Conservation (phyloP, 495 filamentous ascomycete genomes). For the Pseudevernia furfuracea region DNA sequence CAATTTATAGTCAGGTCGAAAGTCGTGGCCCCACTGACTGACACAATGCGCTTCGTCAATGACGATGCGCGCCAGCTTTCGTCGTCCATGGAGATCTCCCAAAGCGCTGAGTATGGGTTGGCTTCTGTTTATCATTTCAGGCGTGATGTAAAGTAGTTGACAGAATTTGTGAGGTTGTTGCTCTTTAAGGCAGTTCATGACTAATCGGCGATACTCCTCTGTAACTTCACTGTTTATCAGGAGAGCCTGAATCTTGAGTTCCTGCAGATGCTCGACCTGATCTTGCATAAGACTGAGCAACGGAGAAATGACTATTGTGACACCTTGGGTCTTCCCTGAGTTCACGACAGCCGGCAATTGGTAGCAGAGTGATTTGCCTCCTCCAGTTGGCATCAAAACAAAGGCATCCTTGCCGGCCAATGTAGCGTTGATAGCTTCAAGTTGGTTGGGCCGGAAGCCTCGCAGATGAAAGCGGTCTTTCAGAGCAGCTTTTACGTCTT, state of each 20-base stretch:
- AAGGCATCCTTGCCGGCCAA: conserved; percentile 81
- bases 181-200: conserved; percentile 54
- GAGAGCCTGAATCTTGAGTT: conserved; percentile 69
- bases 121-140: conserved; percentile 90
- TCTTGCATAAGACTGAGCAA: conserved; percentile 94
- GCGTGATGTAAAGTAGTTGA: conserved; percentile 87
- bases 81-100: conserved; percentile 51
- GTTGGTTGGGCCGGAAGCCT: conserved; percentile 83
- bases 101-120: conserved; percentile 52
- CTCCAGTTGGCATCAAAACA: conserved; percentile 94
- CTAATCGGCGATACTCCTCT: conserved; percentile 45
- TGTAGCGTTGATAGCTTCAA: conserved; percentile 93
- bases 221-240: conserved; percentile 69
- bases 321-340: conserved; percentile 70
- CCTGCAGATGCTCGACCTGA: conserved; percentile 72
- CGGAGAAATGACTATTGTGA: conserved; percentile 92
- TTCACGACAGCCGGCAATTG: conserved; percentile 84
- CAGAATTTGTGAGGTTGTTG: conserved; percentile 56
- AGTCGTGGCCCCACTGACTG: conserved; percentile 98
- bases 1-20: conserved; percentile 90
- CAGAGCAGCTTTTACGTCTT: conserved; percentile 69
- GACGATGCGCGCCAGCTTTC: conserved; percentile 78
- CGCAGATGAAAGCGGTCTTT: conserved; percentile 73
- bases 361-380: conserved; percentile 94
- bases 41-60: conserved; percentile 99